phyloP scores from a whole-genome alignment of 202 grass and related monocot species.

The Eragrostis tef region DNA sequence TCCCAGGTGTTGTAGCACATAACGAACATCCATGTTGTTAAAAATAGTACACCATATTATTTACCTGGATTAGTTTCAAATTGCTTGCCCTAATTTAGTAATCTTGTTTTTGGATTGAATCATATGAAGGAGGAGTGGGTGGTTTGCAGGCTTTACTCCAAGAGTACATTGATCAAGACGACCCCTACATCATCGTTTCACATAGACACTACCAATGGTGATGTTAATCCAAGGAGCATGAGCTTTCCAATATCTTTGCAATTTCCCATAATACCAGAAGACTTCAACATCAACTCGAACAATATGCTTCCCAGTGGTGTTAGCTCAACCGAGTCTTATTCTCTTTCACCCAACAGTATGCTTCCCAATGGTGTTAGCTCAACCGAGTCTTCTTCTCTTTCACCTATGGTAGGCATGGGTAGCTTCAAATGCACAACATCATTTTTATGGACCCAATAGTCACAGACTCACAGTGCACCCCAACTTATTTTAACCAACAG shows the following conservation, averaged over 20 bases:
- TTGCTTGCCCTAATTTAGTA: background rate
- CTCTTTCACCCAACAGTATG: no score
- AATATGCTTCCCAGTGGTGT: background rate
- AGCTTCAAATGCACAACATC: background rate
- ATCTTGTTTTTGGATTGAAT: background rate
- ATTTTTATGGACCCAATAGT: slow-evolving; percentile 15
- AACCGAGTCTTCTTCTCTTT: background rate
- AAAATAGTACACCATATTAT: background rate
- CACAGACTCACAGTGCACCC: background rate
- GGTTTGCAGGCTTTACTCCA: slow-evolving; percentile 67
- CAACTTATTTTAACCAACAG: slow-evolving; percentile 10
- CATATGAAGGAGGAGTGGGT: slow-evolving; percentile 65
- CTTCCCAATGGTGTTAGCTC: no score
- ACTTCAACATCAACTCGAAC: background rate
- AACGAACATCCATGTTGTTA: background rate
- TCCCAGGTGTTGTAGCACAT: slow-evolving; percentile 43
- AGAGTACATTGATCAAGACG: slow-evolving; percentile 55
- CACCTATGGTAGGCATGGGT: background rate
- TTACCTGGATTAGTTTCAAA: no score
- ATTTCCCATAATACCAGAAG: background rate
- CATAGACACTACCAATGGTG: background rate
- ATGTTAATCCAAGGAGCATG: slow-evolving; percentile 11
- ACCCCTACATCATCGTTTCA: background rate
- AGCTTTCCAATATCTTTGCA: background rate
- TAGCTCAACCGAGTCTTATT: no score